Evolutionary conservation across 2,329 filamentous ascomycete species (phyloP).

Genomic region (Cladosporium velox): DNA sequence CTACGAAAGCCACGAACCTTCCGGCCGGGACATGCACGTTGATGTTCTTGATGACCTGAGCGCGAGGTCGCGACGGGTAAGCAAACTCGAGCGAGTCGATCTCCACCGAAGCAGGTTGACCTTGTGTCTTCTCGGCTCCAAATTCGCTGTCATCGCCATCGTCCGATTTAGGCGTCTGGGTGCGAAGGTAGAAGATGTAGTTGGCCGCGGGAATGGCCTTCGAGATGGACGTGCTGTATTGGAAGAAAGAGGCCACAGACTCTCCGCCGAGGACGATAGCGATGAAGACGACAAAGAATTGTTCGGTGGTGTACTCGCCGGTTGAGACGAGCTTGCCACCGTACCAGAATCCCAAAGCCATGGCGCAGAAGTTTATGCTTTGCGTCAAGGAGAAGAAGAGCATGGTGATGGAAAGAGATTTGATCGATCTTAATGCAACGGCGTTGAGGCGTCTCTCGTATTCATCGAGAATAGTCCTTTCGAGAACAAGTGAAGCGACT

Average conservation of each 20-base stretch:
- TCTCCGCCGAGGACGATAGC: conserved; percentile 66
- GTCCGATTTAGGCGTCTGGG: conserved; percentile 35
- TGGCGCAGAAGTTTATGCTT: conserved; percentile 36
- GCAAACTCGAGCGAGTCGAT: conserved; percentile 42
- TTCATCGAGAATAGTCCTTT: conserved; percentile 33
- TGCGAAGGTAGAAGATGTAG: conserved; percentile 49
- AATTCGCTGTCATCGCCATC: conserved; percentile 30
- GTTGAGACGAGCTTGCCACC: conserved; percentile 37
- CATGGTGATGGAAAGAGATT: conserved; percentile 29
- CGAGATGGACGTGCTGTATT: conserved; percentile 52
- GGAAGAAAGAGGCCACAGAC: conserved; percentile 66
- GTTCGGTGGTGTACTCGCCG: conserved; percentile 38
- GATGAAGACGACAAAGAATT: conserved; percentile 64
- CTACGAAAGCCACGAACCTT: conserved; percentile 69
- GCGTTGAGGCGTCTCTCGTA: conserved; percentile 29
- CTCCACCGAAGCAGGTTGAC: conserved; percentile 27
- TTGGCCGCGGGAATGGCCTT: conserved; percentile 43
- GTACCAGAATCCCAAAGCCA: conserved; percentile 41
- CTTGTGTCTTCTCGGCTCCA: conserved; percentile 37
- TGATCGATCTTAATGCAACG: conserved; percentile 2
- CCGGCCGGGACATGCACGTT: conserved; percentile 40
- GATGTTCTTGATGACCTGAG: conserved; percentile 41
- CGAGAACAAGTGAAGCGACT: conserved; percentile 38
- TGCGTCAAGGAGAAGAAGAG: conserved; percentile 37
- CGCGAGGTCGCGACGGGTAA: conserved; percentile 42